These are phyloP conservation scores for Cylindrodendrum hubeiense DNA, from an alignment of 2,329 filamentous ascomycete genomes.

Conservation along the genomic window DNA sequence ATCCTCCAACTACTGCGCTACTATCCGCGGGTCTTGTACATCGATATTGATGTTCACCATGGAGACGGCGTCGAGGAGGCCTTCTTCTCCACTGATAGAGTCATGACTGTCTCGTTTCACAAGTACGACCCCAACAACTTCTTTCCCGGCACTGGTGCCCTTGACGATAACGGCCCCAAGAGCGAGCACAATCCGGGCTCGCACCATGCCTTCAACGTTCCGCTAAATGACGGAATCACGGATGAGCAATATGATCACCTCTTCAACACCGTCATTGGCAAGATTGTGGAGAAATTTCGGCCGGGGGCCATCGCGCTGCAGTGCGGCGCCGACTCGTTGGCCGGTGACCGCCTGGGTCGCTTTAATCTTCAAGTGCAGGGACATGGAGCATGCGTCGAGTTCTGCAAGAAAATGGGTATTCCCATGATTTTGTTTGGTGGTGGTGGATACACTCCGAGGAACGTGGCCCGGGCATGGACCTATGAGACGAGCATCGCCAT, in stretches of 20 bases:
- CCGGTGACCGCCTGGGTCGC: conserved; percentile 90
- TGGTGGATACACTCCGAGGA: conserved; percentile 95
- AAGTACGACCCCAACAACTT: conserved; percentile 89
- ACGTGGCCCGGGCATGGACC: conserved; percentile 96
- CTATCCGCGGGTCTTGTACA: conserved; percentile 89
- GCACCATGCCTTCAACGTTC: conserved; percentile 91
- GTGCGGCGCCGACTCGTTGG: conserved; percentile 94
- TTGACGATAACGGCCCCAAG: conserved; percentile 86
- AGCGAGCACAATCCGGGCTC: conserved; percentile 88
- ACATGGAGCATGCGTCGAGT: conserved; percentile 91
- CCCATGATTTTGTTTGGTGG: conserved; percentile 93
- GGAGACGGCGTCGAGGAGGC: conserved; percentile 93
- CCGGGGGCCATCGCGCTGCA: conserved; percentile 93
- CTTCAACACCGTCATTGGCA: conserved; percentile 84
- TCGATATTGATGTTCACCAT: conserved; percentile 94
- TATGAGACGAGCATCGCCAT: conserved; percentile 95
- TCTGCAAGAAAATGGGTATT: conserved; percentile 83
- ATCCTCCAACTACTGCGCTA: conserved; percentile 88
- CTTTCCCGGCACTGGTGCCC: conserved; percentile 91
- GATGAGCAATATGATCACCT: conserved; percentile 89
- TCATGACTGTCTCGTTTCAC: conserved; percentile 95
- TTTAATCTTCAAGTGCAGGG: conserved; percentile 98
- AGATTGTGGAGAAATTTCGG: conserved; percentile 85
- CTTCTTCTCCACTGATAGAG: conserved; percentile 89
- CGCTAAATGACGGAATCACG: conserved; percentile 89